Conservation (phyloP, 106 monocot genomes). For the Phalaenopsis equestris region DNA sequence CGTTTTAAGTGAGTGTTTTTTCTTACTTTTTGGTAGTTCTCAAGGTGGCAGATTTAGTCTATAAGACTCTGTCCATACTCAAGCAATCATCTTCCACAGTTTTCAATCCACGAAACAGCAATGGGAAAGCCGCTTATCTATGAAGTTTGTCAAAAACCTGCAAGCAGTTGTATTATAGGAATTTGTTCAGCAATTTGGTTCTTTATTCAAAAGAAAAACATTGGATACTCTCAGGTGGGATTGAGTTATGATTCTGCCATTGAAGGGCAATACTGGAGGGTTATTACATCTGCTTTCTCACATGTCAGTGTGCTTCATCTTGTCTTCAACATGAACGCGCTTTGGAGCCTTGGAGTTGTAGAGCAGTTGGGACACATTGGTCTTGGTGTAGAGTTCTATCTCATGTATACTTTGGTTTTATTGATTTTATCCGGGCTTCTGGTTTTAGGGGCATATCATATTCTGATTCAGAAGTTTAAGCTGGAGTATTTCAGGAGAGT, state of each 20-base stretch:
- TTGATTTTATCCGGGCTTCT: conserved; percentile 61
- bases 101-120: neutral
- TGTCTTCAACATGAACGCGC: conserved; percentile 88
- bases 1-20: neutral
- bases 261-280: conserved; percentile 82
- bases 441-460: conserved; percentile 62
- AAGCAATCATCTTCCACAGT: neutral
- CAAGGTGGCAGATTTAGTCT: neutral
- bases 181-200: conserved; percentile 74
- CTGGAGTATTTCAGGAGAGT: conserved; percentile 82
- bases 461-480: conserved; percentile 72
- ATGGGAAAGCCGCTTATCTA: conserved; percentile 84
- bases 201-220: conserved; percentile 81
- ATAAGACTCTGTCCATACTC: neutral
- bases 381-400: conserved; percentile 73
- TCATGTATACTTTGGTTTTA: conserved; percentile 78
- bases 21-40: neutral
- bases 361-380: conserved; percentile 56
- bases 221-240: conserved; percentile 68
- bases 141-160: conserved; percentile 85
- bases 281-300: conserved; percentile 87
- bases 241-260: conserved; percentile 73
- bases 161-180: conserved; percentile 66
- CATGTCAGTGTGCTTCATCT: conserved; percentile 83
- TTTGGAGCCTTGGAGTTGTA: conserved; percentile 83